phyloP scores from a whole-genome alignment of 306 rosid species.

The Calophaca sinica region DNA sequence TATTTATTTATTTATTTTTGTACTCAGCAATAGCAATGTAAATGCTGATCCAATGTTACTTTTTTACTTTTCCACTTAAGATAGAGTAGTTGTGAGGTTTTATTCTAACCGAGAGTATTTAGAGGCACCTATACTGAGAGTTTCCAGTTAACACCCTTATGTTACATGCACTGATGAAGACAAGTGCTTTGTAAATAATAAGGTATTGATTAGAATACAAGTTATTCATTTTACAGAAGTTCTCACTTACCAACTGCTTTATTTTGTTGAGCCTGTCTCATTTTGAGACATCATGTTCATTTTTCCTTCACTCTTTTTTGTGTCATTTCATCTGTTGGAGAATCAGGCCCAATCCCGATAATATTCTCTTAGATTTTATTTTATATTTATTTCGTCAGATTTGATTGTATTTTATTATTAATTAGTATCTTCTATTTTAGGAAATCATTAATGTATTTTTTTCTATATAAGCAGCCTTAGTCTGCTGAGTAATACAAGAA shows the following conservation, averaged over 20 bases:
- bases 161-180: conserved; percentile 20
- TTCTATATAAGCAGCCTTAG: no score
- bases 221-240: conserved; percentile 22
- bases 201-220: conserved; percentile 37
- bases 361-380: no score
- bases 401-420: no score
- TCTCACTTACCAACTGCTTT: conserved; percentile 20
- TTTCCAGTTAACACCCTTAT: conserved; percentile 25
- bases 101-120: conserved; percentile 17
- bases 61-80: conserved; percentile 17
- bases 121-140: conserved; percentile 30
- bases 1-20: conserved; percentile 18
- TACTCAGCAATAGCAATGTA: conserved; percentile 52
- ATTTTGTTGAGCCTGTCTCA: conserved; percentile 4
- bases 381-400: no score
- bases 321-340: neutral
- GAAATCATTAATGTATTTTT: no score
- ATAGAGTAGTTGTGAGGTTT: conserved; percentile 40
- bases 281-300: neutral
- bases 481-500: no score
- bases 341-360: no score
- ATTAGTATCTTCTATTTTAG: no score
- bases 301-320: conserved; percentile 10
- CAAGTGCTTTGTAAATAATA: conserved; percentile 51
- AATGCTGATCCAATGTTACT: conserved; percentile 44